These are phyloP conservation scores for Alectoria sarmentosa DNA, from an alignment of 495 filamentous ascomycete genomes.

Conservation along the genomic window DNA sequence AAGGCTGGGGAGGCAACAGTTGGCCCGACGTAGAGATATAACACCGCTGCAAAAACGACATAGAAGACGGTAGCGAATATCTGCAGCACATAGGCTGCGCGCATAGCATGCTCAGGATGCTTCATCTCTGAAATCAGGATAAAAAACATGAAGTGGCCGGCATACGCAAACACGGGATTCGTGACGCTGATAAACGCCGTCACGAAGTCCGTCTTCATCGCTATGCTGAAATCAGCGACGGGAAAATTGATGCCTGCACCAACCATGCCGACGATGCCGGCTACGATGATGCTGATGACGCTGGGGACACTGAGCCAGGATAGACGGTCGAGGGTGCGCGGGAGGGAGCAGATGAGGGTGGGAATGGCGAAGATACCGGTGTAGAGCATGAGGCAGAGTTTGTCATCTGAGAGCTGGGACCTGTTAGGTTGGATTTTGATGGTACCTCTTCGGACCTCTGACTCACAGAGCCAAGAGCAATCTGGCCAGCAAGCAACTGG, in stretches of 20 bases:
- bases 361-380: conserved; percentile 39
- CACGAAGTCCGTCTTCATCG: conserved; percentile 30
- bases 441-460: neutral
- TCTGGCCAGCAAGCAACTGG: conserved; percentile 38
- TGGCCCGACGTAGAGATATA: conserved; percentile 47
- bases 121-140: conserved; percentile 54
- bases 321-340: conserved; percentile 25
- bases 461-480: conserved; percentile 27
- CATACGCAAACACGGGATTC: conserved; percentile 40
- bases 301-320: conserved; percentile 24
- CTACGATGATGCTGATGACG: conserved; percentile 33
- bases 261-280: conserved; percentile 38
- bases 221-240: conserved; percentile 23
- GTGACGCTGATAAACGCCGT: conserved; percentile 36
- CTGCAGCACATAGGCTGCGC: conserved; percentile 42
- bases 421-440: neutral
- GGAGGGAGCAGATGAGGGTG: conserved; percentile 30
- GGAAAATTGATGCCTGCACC: conserved; percentile 35
- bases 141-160: conserved; percentile 45
- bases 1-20: conserved; percentile 46
- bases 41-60: conserved; percentile 45
- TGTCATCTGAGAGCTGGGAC: conserved; percentile 30
- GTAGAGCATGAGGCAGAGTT: conserved; percentile 38
- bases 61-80: conserved; percentile 46
- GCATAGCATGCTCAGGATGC: conserved; percentile 48